Evolutionary conservation across 495 filamentous ascomycete genomes (phyloP), one percentile per base, ranked within the genome.

Genomic region (Aspergillus incahuasiensis): DNA sequence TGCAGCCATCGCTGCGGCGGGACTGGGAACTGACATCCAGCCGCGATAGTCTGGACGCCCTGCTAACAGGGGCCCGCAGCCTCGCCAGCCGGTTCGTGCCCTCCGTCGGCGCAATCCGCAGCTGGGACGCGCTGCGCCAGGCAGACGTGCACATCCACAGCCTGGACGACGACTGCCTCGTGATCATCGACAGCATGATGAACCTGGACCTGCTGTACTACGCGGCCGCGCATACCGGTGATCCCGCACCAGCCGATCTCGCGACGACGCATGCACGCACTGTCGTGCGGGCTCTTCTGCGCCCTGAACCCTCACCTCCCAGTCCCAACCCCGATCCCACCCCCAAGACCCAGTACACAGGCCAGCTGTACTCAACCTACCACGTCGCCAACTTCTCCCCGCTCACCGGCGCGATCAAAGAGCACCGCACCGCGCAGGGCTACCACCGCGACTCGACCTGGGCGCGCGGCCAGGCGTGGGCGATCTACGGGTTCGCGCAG

Each of bases 401-500:
- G 13, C 25, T 34, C 0, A 70, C 66, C 1, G 68, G 63, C 16
- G 48, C 16, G 0, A 53, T 78, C 1, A 73, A 73, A 16, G 6
- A 44, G 0, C 65, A 68, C 9, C 47, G 66, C 20, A 79, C 75
- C 3, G 57, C 63, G 12, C 77, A 79, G 52, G 77, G 77, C 2
- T 75, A 74, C 51, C 34, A 50, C 0, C 67, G 74, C 40, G 46
- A 54, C 20, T 77, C 73, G 1, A 71, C 67, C 6, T 79, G 77
- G 77, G 52, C 71, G 0, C 59, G 77, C 24, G 75, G 77, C 0
- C 75, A 79, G 57, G 70, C 74, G 0, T 79, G 77, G 77, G 73
- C 58, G 25, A 70, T 78, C n/a, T 59, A 73, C 5, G 77, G 77
- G 0, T 78, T 71, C 54, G 63, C 74, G 0, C 72, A 75, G 50